Percentiles rank a stretch among this genome's conserved stretches.
Evolutionary conservation across 805 yeast genomes (phyloP).

Genomic region (Lipomyces japonicus): DNA sequence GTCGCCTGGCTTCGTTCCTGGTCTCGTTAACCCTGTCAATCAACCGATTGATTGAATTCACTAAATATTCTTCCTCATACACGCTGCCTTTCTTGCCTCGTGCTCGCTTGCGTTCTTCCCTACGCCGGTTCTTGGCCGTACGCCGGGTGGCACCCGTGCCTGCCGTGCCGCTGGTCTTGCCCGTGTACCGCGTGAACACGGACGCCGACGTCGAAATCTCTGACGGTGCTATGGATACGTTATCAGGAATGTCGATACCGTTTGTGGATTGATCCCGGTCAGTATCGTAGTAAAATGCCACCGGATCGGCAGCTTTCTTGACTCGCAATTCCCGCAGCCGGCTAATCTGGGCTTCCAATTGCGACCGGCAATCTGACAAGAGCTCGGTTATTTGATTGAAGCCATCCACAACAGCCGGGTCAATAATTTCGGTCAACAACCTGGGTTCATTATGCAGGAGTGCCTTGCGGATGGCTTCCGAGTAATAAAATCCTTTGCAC

Average conservation of each 20-base stretch:
- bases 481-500: constrained; percentile 72
- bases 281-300: constrained; percentile 71
- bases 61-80: constrained; percentile 92
- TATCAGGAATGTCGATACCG: constrained; percentile 76
- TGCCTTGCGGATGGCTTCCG: constrained; percentile 69
- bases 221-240: constrained; percentile 89
- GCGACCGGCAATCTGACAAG: constrained; percentile 88
- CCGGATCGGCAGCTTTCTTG: constrained; percentile 81
- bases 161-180: constrained; percentile 93
- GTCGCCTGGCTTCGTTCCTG: constrained; percentile 63
- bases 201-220: constrained; percentile 65
- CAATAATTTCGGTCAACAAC: constrained; percentile 53
- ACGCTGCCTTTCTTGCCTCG: constrained; percentile 97
- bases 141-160: constrained; percentile 92
- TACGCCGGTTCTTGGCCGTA: constrained; percentile 85
- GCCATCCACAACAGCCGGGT: constrained; percentile 76
- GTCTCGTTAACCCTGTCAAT: constrained; percentile 76
- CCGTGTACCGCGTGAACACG: constrained; percentile 92
- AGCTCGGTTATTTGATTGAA: constrained; percentile 84
- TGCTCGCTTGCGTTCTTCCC: constrained; percentile 94
- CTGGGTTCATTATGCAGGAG: constrained; percentile 40
- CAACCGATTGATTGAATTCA: constrained; percentile 82
- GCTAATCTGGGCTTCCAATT: constrained; percentile 73
- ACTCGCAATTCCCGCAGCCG: constrained; percentile 80
- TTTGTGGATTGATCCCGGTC: constrained; percentile 40